Evolutionary conservation across 768 basidiomycete genomes (phyloP).

Genomic region (Naganishia kalamii): DNA sequence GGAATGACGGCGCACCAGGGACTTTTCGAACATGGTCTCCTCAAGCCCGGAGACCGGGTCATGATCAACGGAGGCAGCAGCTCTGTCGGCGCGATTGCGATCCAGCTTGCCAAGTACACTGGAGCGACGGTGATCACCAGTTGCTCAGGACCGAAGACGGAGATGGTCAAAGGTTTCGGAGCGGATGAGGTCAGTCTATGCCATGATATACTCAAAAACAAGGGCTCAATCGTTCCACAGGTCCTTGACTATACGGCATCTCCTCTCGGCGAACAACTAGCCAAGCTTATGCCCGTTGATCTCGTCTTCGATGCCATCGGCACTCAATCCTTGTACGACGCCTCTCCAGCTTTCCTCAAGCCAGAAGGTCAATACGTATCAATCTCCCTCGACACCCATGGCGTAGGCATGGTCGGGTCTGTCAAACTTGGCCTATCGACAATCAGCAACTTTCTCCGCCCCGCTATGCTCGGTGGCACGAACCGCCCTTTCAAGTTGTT

Average conservation of each 20-base stretch:
- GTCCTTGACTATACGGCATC: constrained; percentile 19
- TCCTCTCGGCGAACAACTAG: constrained; percentile 19
- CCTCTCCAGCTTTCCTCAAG: constrained; percentile 19
- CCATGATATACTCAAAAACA: constrained; percentile 33
- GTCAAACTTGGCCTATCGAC: background rate
- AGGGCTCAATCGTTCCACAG: constrained; percentile 48
- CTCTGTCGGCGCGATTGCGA: constrained; percentile 60
- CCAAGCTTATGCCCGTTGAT: background rate
- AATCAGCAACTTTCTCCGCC: constrained; percentile 13
- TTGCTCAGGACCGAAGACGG: constrained; percentile 58
- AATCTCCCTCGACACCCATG: constrained; percentile 12
- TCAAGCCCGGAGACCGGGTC: constrained; percentile 57
- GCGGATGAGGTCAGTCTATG: constrained; percentile 53
- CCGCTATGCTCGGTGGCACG: constrained; percentile 15
- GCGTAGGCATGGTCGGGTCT: background rate
- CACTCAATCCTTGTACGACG: constrained; percentile 13
- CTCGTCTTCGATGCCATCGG: constrained; percentile 22
- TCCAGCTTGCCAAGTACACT: constrained; percentile 62
- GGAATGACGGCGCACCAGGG: constrained; percentile 57
- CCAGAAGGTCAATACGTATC: constrained; percentile 10
- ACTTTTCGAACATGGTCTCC: constrained; percentile 50
- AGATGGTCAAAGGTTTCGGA: constrained; percentile 55
- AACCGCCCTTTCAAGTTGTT: constrained; percentile 17
- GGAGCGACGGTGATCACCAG: constrained; percentile 57
- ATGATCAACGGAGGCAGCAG: constrained; percentile 67